These are phyloP conservation scores for Fusarium gaditjirri DNA, from an alignment of 2,329 filamentous ascomycete genomes.

Conservation along the genomic window DNA sequence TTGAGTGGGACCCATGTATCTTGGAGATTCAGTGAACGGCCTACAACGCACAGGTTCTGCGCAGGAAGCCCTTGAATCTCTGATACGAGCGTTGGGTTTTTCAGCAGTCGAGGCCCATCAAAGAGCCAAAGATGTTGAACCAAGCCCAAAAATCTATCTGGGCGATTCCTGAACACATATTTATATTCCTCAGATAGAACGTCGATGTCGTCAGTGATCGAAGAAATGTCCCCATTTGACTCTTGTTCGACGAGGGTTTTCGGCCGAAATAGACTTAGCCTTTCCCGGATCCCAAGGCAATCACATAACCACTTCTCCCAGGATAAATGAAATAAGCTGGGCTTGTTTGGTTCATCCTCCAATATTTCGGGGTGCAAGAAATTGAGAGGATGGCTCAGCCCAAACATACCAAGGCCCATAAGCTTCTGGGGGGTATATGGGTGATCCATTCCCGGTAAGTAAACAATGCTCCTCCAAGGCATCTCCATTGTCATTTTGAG, in stretches of 20 bases:
- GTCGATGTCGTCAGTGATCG: background rate
- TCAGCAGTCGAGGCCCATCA: background rate
- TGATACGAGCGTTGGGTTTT: background rate
- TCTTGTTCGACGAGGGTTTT: background rate
- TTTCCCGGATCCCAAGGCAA: slow-evolving; percentile 5
- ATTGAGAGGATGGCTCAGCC: background rate
- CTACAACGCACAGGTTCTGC: background rate
- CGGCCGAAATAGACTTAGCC: background rate
- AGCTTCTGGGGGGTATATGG: slow-evolving; percentile 6
- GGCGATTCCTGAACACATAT: background rate
- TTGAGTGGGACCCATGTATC: background rate
- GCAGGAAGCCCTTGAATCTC: slow-evolving; percentile 4
- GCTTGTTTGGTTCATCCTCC: background rate
- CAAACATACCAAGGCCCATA: background rate
- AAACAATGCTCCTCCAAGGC: background rate
- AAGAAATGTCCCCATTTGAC: background rate
- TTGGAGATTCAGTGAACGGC: slow-evolving; percentile 5
- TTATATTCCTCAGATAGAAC: background rate
- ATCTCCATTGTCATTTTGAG: background rate
- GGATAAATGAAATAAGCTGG: background rate
- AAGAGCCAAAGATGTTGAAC: background rate
- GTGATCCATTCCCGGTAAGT: background rate
- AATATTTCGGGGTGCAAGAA: slow-evolving; percentile 6
- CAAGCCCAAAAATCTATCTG: background rate
- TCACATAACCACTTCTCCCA: slow-evolving; percentile 26